These are phyloP conservation scores for Vitis hybrid DNA, from an alignment of 177 flowering plant species.

Conservation along the genomic window DNA sequence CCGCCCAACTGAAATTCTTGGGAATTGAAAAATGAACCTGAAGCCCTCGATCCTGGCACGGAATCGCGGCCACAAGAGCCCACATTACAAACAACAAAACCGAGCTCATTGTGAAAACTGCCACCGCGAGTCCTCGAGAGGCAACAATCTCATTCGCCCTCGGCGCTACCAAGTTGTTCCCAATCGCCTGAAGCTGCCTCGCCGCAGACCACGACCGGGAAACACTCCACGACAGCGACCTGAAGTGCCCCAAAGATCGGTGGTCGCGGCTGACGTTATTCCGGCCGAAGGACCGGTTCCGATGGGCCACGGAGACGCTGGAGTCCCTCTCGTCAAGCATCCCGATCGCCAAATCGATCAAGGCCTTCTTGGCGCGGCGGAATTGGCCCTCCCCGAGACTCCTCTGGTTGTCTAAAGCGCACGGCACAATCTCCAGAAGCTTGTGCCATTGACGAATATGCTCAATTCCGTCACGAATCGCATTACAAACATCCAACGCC, in stretches of 20 bases:
- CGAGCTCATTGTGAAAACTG: conserved; percentile 70
- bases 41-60: conserved; percentile 93
- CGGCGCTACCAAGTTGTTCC: conserved; percentile 61
- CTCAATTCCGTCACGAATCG: conserved; percentile 82
- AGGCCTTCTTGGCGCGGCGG: conserved; percentile 83
- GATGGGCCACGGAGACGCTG: conserved; percentile 26
- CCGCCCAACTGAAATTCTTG: conserved; percentile 68
- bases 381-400: conserved; percentile 78
- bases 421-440: conserved; percentile 67
- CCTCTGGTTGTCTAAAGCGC: conserved; percentile 54
- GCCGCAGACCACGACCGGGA: conserved; percentile 95
- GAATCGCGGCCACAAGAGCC: conserved; percentile 92
- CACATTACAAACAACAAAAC: conserved; percentile 80
- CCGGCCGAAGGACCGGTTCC: conserved; percentile 68
- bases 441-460: conserved; percentile 81
- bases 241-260: conserved; percentile 48
- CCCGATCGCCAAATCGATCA: conserved; percentile 70
- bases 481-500: conserved; percentile 88
- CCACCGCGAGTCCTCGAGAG: conserved; percentile 57
- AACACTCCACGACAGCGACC: conserved; percentile 94
- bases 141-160: conserved; percentile 54
- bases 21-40: conserved; percentile 69
- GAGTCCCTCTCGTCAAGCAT: conserved; percentile 90
- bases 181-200: conserved; percentile 83
- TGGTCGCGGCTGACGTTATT: conserved; percentile 29